These are phyloP conservation scores for Pythium grandisporangium DNA, from an alignment of 352 stramenopile genomes.

Conservation along the genomic window DNA sequence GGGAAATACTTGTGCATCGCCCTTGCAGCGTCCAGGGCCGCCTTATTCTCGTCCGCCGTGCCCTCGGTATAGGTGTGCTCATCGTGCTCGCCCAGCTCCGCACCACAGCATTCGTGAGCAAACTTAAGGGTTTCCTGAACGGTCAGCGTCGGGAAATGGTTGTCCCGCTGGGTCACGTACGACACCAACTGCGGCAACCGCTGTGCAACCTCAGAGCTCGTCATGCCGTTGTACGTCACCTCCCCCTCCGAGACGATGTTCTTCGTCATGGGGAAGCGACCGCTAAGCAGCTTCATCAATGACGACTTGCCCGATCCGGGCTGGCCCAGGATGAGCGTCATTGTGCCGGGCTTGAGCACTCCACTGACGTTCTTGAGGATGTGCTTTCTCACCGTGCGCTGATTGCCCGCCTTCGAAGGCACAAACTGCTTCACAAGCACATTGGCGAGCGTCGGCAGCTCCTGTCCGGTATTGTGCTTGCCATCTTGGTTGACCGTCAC, in stretches of 20 bases:
- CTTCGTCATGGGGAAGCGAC: no score
- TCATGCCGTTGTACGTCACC: no score
- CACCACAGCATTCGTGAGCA: constrained; percentile 12
- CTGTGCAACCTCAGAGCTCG: no score
- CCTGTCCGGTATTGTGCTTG: no score
- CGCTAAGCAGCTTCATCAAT: no score
- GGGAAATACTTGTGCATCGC: constrained; percentile 11
- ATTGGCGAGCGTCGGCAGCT: constrained; percentile 10
- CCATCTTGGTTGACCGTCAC: no score
- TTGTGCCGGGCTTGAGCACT: constrained; percentile 18
- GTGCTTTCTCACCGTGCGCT: constrained; percentile 8
- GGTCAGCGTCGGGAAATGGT: constrained; percentile 15
- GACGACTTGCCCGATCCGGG: constrained; percentile 12
- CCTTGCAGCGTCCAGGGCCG: constrained; percentile 6
- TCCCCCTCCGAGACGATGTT: no score
- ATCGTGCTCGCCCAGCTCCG: constrained; percentile 8
- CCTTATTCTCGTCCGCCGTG: constrained; percentile 20
- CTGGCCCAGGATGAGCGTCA: constrained; percentile 16
- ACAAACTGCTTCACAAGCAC: constrained; percentile 2
- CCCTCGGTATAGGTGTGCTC: constrained; percentile 17
- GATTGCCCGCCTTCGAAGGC: constrained; percentile 1
- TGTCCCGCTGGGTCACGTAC: constrained; percentile 13
- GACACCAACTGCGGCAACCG: no score
- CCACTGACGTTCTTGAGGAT: constrained; percentile 18
- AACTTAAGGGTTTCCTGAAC: constrained; percentile 23